Conservation (phyloP, 306 rosid genomes). For the Rubus idaeus region DNA sequence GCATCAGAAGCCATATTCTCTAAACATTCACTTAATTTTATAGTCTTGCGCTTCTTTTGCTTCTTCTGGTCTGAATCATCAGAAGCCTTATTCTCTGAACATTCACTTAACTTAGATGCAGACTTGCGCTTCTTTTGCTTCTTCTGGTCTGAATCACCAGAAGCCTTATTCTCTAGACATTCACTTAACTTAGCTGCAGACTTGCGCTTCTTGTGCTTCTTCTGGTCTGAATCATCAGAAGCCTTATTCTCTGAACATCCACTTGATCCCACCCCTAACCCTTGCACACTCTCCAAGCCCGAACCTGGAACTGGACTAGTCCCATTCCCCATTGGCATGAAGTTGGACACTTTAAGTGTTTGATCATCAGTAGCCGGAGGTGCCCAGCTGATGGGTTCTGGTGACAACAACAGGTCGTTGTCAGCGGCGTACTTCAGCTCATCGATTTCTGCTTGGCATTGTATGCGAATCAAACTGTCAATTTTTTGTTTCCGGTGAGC, state of each 20-base stretch:
- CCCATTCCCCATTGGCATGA: background rate
- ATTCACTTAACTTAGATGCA: background rate
- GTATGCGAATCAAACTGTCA: background rate
- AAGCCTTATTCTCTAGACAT: background rate
- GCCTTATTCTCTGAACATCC: background rate
- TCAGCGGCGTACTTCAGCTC: background rate
- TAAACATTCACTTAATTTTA: background rate
- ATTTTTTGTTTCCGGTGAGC: conserved; percentile 26
- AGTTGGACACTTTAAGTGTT: background rate
- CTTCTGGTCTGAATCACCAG: background rate
- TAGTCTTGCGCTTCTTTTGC: background rate
- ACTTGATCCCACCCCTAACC: background rate
- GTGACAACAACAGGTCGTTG: background rate
- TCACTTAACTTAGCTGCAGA: background rate
- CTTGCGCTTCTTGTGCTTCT: background rate
- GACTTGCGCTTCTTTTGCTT: background rate
- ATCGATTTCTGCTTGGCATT: background rate
- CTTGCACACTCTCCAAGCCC: background rate
- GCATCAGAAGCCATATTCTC: background rate
- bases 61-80: background rate
- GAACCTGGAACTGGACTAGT: background rate
- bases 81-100: background rate
- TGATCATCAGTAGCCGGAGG: background rate
- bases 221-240: background rate
- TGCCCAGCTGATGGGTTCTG: background rate